These are phyloP conservation scores for Penicillium manginii DNA, from an alignment of 495 filamentous ascomycete species.

Conservation along the genomic window DNA sequence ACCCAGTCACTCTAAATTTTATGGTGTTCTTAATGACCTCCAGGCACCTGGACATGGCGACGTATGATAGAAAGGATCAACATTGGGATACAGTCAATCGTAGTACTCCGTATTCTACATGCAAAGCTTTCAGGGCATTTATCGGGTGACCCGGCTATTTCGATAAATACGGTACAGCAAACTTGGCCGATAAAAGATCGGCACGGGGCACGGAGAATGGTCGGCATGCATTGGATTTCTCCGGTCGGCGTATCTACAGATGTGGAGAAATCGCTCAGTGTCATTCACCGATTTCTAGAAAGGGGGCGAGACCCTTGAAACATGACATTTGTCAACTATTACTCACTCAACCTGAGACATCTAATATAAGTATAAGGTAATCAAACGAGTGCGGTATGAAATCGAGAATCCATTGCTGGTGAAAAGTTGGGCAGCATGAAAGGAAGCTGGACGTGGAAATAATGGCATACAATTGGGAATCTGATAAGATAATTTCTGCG, in stretches of 20 bases:
- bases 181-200: not conserved
- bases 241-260: conserved; percentile 7
- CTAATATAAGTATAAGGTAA: not conserved
- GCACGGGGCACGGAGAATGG: not conserved
- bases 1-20: no score
- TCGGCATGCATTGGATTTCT: not conserved
- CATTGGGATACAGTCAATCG: no score
- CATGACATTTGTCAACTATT: conserved; percentile 5
- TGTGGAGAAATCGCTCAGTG: conserved; percentile 11
- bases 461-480: not conserved
- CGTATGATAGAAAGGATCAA: no score
- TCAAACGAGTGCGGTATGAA: not conserved
- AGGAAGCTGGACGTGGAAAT: not conserved
- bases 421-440: not conserved
- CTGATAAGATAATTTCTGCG: conserved; percentile 8
- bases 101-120: no score
- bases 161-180: conserved; percentile 1
- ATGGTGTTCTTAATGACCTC: no score
- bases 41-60: no score
- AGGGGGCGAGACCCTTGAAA: not conserved
- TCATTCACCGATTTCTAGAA: conserved; percentile 9
- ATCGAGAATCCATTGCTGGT: not conserved
- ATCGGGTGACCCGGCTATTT: not conserved
- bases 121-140: no score
- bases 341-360: not conserved